Base-by-base conservation (phyloP, 805 yeast genomes). In the Ogataea ganodermae region DNA sequence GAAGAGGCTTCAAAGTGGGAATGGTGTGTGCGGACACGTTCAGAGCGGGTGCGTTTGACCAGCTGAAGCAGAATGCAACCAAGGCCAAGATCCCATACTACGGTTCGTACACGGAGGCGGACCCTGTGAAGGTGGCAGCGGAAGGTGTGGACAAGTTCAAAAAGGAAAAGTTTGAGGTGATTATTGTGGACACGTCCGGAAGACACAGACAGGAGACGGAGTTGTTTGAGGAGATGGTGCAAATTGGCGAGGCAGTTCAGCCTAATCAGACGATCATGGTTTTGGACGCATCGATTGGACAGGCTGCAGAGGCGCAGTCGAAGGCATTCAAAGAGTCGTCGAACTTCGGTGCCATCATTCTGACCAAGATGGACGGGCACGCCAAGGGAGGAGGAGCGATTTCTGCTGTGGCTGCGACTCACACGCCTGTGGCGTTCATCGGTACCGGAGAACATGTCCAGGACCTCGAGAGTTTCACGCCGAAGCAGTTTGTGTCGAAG, bases 321-420 rank as follows among this genome's bases (percentile, higher is more conserved):
- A 79, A 78, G 61, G 99, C 99, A 0, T 92, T 92, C 72, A 94
- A 92, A 68, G 96, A 91, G 44, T 81, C 91, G 26, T 76, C 97
- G 4, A 84, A 92, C 63, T 94, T 94, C 62, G 99, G 99, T 59
- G 90, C 97, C 21, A 92, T 92, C 53, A 86, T 92, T 50, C 76
- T 92, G 63, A 92, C 99, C 18, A 92, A 92, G 67, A 83, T 92
- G 95, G 99, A 92, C 69, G 98, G 98, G 44, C 97, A 94, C 62
- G 99, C 98, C 31, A 92, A 87, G 70, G 99, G 99, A 67, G 99
- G 99, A 71, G 99, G 99, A 75, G 99, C 99, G 24, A 91, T 92
- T 45, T 89, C 97, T 32, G 99, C 99, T 0, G 97, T 92, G 45
- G 99, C 99, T 2, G 94, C 97, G 2, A 92, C 98, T 2, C 78